Base-by-base conservation (phyloP, 2,329 filamentous ascomycete genomes). In the Magnaporthiopsis rhizophila region DNA sequence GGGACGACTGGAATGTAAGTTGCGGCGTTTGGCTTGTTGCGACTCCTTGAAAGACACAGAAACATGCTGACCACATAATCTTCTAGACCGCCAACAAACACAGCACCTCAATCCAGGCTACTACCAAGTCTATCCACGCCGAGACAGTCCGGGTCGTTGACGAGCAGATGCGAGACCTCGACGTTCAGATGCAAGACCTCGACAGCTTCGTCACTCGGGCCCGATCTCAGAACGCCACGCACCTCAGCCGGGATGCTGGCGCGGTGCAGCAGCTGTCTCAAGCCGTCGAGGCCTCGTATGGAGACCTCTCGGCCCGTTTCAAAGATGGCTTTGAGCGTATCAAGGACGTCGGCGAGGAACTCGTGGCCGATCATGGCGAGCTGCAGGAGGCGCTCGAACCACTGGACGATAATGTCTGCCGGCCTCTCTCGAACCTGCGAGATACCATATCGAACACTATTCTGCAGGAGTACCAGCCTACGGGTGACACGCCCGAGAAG, bases 91-190 rank as follows among this genome's bases (percentile, higher is more conserved):
- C 94, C 53, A 90, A 91, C 69, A 83, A 89, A 65, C 89, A 91
- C 71, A 96, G 92, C 70, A 86, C 83, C n/a, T 88, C 89, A 7
- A 94, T 99, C 69, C 91, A 94, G 69, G 83, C 85, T 9, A 90
- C 90, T 0, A 93, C 94, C 0, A 89, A 90, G 69, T 91, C 91
- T 2, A 92, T 98, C 1, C 93, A 99, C 69, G 89, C 90, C 45
- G 90, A 96, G 76, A 97, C 94, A 0, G 86, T 97, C 36, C 88
- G 89, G 8, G 94, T 96, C 65, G 93, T 98, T 15, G 90, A 94
- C 71, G 88, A 90, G 65, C 95, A 99, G 77, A 90, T 96, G 78
- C 83, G 85, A 64, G 91, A 96, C 69, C 89, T 99, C 72, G 89
- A 90, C 66, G 84, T 82, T n/a, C 92, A 98, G 75, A 93, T 99